Base-by-base conservation (phyloP, 331 rosid species). In the Acacia pycnantha region DNA sequence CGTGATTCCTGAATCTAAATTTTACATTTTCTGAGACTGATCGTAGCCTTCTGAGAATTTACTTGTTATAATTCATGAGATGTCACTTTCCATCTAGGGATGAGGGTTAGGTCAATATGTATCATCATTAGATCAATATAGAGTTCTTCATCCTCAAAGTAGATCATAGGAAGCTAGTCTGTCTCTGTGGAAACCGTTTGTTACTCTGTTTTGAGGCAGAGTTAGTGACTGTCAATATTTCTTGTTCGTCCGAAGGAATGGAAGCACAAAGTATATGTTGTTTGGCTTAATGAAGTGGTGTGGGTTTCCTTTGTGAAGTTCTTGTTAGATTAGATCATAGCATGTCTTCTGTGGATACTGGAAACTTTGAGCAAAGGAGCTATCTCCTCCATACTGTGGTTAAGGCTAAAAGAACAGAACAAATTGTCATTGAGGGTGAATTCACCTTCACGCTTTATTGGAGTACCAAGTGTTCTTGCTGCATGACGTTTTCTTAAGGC, bases 361-460 rank as follows among this genome's bases (percentile, higher is more conserved):
- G 22, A 66, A 29, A 47, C 69, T 51, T 56, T 78, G 75, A 73
- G 56, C 78, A 14, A 33, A 33, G 22, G 70, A 40, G 47, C 65
- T 59, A 56, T 33, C 71, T 40, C 64, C 6, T 70, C 64, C 50
- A 41, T 14, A 64, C n/a, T 2, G 70, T 64, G 43, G 11, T 29
- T 2, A 29, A 64, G n/a, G 43, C 40, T 27, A 64, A 64, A 29
- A 64, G 11, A 29, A 64, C 37, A 4, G n/a, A 64, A 15, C 11
- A 29, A 6, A 64, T 64, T 13, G 40, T 64, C n/a, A 14, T 31
- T 64, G 43, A 64, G 22, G 43, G 41, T 16, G 37, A 64, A 64
- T 64, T 64, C 68, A 27, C 68, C 37, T 61, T 61, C 37, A 29
- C 44, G 22, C 44, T 70, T 79, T 75, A 79, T 50, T 66, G 37